Evolutionary conservation across 2,329 filamentous ascomycete genomes (phyloP).

Genomic region (Allantophomopsis lycopodina): DNA sequence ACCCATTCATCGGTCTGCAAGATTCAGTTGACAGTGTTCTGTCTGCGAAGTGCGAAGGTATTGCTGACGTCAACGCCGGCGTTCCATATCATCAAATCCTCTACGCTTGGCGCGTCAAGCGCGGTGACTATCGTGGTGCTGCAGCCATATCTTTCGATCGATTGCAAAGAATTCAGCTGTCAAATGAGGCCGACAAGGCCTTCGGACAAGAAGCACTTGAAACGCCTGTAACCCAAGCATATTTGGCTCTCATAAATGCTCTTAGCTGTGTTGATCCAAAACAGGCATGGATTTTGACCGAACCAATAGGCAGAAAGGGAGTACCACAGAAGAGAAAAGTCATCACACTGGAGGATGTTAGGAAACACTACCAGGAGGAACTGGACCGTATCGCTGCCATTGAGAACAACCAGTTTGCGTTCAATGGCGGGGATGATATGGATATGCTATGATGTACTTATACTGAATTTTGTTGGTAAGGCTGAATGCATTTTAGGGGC

Average conservation of each 20-base stretch:
- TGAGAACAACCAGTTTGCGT: constrained; percentile 79
- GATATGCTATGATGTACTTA: constrained; percentile 18
- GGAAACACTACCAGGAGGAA: constrained; percentile 81
- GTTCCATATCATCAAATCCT: constrained; percentile 78
- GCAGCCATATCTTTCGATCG: constrained; percentile 49
- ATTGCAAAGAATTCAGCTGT: constrained; percentile 44
- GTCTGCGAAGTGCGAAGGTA: constrained; percentile 53
- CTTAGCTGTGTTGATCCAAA: constrained; percentile 73
- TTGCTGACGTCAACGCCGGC: constrained; percentile 47
- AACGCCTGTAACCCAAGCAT: constrained; percentile 57
- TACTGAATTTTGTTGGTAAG: too few relatives aligned
- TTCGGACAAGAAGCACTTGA: constrained; percentile 40
- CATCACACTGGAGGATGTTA: constrained; percentile 72
- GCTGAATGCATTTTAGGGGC: too few relatives aligned
- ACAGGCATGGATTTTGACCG: constrained; percentile 67
- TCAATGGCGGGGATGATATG: constrained; percentile 33
- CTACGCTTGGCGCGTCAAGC: constrained; percentile 78
- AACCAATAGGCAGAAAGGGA: constrained; percentile 25
- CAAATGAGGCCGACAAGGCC: constrained; percentile 40
- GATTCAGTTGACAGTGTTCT: constrained; percentile 71
- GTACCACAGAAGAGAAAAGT: constrained; percentile 50
- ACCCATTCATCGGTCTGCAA: constrained; percentile 69
- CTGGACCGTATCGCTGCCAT: constrained; percentile 80
- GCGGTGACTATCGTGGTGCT: constrained; percentile 77
- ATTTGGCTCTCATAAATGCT: constrained; percentile 86